Base-by-base conservation (phyloP, 2,329 filamentous ascomycete genomes). In the Aspergillus sp. region DNA sequence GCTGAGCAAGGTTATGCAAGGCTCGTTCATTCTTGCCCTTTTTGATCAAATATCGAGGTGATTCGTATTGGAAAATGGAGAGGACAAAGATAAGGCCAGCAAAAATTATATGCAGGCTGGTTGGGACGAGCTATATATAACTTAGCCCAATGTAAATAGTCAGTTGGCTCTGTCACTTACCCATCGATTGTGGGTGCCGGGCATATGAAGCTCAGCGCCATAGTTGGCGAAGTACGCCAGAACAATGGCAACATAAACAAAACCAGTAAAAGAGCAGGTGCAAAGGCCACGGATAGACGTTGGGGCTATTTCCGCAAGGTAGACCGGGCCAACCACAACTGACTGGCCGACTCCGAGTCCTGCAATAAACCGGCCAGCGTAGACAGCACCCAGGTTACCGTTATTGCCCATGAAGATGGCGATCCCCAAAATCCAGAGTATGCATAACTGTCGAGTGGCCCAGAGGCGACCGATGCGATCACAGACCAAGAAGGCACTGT, bases 11-110 rank as follows among this genome's bases (percentile, higher is more conserved):
- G 15, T n/a, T 14, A 14, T n/a, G 10, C 11, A 27, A 14, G 14
- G 11, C 11, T 8, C 3, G n/a, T 2, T 27, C 11, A 8, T 8
- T n/a, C 15, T 12, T 27, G 7, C 15, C 14, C 10, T 2, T n/a
- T 54, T 82, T 84, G 57, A 84, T 63, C 5, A 85, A 69, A 59
- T 71, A 85, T 8, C 81, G 75, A 0, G 81, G 81, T 0, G 80
- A 83, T 53, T 86, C 81, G 35, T 67, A 69, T 42, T 80, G 73
- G 44, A 81, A 71, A 53, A 83, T 79, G 8, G 75, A 82, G 11
- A 86, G 67, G 35, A 75, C 46, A 49, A 83, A 72, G 51, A 86
- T 85, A 38, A 88, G 60, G 4, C 72, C 73, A 2, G 82, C 78
- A 48, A 88, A 86, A 50, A 86, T 86, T 54, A 89, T 67, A 52